Conservation (phyloP, 306 rosid genomes). For the Pyrus betulifolia region DNA sequence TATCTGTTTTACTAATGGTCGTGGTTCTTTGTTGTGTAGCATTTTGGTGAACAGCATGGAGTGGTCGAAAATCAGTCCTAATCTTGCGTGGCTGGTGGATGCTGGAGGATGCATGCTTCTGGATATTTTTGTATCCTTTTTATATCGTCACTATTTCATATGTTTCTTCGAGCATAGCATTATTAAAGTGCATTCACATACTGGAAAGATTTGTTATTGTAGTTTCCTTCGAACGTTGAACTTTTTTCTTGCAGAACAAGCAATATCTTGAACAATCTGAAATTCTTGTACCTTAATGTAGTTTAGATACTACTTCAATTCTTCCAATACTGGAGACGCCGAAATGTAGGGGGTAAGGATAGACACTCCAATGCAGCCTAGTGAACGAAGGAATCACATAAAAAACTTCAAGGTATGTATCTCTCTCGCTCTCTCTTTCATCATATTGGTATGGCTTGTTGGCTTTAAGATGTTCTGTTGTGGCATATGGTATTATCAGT, state of each 20-base stretch:
- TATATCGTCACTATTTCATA: background rate
- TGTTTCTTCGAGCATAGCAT: background rate
- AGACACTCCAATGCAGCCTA: conserved; percentile 19
- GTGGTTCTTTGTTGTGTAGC: conserved; percentile 25
- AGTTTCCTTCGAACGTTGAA: background rate
- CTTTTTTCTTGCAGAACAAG: background rate
- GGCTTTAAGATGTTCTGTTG: background rate
- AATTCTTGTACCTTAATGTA: conserved; percentile 17
- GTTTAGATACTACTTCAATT: conserved; percentile 65
- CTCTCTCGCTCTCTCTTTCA: conserved; percentile 1
- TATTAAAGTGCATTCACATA: background rate
- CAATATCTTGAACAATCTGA: background rate
- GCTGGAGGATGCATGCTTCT: conserved; percentile 82
- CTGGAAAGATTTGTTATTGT: background rate
- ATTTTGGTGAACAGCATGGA: conserved; percentile 63
- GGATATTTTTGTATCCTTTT: conserved; percentile 71
- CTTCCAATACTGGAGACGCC: conserved; percentile 20
- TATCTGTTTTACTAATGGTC: background rate
- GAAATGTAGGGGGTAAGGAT: background rate
- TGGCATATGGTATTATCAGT: background rate
- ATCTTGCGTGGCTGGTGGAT: conserved; percentile 90
- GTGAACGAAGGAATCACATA: conserved; percentile 15
- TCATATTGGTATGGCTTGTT: background rate
- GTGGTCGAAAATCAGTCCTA: conserved; percentile 61
- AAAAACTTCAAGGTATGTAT: conserved; percentile 20